Conservation (phyloP, 805 yeast species). For the Starmerella apis region DNA sequence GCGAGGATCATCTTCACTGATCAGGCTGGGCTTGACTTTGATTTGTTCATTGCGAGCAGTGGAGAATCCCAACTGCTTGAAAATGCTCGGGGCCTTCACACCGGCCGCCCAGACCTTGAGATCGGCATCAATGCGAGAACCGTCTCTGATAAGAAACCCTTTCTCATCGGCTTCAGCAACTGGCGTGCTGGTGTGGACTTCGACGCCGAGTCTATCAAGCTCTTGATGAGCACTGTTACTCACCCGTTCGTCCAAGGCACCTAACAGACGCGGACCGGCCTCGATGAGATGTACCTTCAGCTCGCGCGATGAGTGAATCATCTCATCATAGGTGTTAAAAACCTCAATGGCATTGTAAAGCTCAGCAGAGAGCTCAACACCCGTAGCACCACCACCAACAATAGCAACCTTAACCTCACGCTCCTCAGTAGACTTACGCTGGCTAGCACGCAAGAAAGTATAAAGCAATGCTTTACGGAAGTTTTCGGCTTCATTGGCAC, state of each 20-base stretch:
- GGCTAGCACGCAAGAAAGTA: conserved; percentile 2
- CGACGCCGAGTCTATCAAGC: conserved; percentile 5
- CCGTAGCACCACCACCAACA: conserved; percentile 4
- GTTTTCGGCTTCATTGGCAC: neutral
- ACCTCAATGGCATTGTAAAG: conserved; percentile 6
- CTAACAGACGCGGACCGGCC: conserved; percentile 1
- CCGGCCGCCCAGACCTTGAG: conserved; percentile 6
- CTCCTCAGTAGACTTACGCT: neutral
- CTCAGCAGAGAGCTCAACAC: conserved; percentile 6
- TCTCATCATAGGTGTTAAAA: conserved; percentile 3
- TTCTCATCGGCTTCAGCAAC: neutral
- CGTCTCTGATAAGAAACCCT: neutral
- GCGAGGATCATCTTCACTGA: conserved; percentile 2
- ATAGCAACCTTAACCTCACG: conserved; percentile 3
- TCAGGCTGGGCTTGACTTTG: conserved; percentile 4
- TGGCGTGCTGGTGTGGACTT: conserved; percentile 3
- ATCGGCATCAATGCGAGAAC: neutral
- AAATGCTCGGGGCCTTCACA: conserved; percentile 4
- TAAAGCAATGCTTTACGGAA: conserved; percentile 2
- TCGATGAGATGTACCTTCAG: conserved; percentile 4
- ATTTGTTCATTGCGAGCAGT: neutral
- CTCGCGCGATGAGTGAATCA: neutral
- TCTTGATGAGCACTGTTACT: conserved; percentile 1
- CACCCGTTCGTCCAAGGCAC: neutral
- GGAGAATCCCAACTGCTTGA: conserved; percentile 1